These are phyloP conservation scores for Spathaspora jeffriesii DNA, from an alignment of 1,139 yeast genomes.

Conservation along the genomic window DNA sequence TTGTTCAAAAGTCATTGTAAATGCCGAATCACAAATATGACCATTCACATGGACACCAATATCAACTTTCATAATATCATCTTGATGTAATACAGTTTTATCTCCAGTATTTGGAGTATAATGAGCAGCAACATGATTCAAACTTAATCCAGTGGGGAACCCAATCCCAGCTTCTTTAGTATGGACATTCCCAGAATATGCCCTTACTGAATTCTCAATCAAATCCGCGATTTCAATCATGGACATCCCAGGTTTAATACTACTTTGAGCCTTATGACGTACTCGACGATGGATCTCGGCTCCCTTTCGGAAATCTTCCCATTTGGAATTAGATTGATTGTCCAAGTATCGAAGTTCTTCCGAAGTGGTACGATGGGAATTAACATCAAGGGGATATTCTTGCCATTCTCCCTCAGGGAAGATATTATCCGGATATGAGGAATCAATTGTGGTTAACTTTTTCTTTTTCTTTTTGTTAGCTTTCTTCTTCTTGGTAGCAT, in stretches of 20 bases:
- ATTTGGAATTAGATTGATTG: conserved; percentile 59
- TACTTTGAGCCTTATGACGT: conserved; percentile 73
- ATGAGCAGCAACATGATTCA: conserved; percentile 96
- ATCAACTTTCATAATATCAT: conserved; percentile 96
- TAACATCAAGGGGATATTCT: conserved; percentile 72
- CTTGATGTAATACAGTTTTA: conserved; percentile 72
- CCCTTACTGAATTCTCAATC: conserved; percentile 83
- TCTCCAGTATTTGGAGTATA: conserved; percentile 98
- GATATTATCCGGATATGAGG: conserved; percentile 66
- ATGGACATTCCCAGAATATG: conserved; percentile 67
- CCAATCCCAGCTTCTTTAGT: conserved; percentile 84
- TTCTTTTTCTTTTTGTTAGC: conserved; percentile 46
- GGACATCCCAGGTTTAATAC: conserved; percentile 88
- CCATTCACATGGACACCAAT: conserved; percentile 98
- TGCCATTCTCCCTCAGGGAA: conserved; percentile 92
- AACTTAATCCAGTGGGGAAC: conserved; percentile 94
- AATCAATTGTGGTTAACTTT: conserved; percentile 55
- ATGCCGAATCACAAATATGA: conserved; percentile 93
- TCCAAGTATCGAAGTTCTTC: conserved; percentile 86
- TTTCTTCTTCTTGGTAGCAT: conserved; percentile 45
- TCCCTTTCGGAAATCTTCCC: conserved; percentile 93
- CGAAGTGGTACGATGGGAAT: conserved; percentile 74
- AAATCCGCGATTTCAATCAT: conserved; percentile 89
- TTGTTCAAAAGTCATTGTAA: conserved; percentile 86
- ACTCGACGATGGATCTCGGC: conserved; percentile 96